Conservation (phyloP, 208 protist genomes). For the Leptomonas pyrrhocoris region DNA sequence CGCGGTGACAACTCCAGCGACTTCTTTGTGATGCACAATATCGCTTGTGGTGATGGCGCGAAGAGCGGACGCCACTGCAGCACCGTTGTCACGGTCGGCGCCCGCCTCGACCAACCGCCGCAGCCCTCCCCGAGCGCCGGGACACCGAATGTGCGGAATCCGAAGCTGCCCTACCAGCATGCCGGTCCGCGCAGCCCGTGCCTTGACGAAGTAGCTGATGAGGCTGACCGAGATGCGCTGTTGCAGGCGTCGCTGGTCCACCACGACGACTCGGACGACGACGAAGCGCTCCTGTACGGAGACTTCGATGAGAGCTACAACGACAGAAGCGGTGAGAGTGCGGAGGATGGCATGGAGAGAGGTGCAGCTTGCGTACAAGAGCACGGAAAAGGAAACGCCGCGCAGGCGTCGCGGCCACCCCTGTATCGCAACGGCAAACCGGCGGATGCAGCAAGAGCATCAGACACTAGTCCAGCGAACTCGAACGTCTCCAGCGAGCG, state of each 20-base stretch:
- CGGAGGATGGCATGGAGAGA: neutral
- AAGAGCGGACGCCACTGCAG: neutral
- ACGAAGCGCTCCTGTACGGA: constrained; percentile 7
- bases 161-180: neutral
- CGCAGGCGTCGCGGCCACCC: neutral
- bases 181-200: neutral
- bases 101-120: neutral
- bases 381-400: neutral
- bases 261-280: constrained; percentile 8
- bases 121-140: constrained; percentile 3
- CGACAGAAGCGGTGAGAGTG: neutral
- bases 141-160: constrained; percentile 3
- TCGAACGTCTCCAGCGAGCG: neutral
- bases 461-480: neutral
- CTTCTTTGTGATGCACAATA: neutral
- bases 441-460: neutral
- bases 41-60: neutral
- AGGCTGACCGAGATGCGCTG: constrained; percentile 6
- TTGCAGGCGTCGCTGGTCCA: neutral
- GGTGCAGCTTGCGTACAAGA: neutral
- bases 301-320: neutral
- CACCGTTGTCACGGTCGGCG: neutral
- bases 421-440: neutral
- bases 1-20: constrained; percentile 7
- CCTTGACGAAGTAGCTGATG: neutral